Percentiles rank a stretch among this genome's conserved stretches.
These are phyloP conservation scores for Cytidiella melzeri DNA, from an alignment of 768 basidiomycete species.

Conservation along the genomic window DNA sequence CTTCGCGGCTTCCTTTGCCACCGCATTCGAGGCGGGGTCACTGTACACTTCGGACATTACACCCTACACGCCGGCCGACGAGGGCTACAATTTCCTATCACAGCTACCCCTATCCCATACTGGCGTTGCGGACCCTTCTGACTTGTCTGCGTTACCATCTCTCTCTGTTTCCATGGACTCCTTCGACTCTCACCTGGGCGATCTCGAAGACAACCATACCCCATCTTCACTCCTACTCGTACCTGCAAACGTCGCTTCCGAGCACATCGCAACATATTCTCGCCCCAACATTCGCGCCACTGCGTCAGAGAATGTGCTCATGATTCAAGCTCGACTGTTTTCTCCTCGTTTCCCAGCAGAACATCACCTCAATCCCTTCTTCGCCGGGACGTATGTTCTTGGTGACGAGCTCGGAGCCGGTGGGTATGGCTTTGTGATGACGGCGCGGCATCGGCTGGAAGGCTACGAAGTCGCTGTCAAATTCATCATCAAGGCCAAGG, in stretches of 20 bases:
- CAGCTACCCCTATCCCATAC: constrained; percentile 5
- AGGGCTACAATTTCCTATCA: constrained; percentile 14
- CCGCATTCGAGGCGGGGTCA: constrained; percentile 10
- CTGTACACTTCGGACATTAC: constrained; percentile 13
- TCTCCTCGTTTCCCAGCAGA: constrained; percentile 53
- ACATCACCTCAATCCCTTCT: constrained; percentile 55
- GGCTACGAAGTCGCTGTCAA: constrained; percentile 84
- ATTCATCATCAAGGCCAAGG: constrained; percentile 80
- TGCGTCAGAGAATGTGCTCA: constrained; percentile 8
- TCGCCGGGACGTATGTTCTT: constrained; percentile 54
- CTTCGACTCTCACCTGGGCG: constrained; percentile 5
- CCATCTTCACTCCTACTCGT: constrained; percentile 14
- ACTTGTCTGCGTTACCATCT: constrained; percentile 10
- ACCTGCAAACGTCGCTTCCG: not conserved
- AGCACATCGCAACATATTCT: not conserved
- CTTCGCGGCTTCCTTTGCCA: constrained; percentile 17
- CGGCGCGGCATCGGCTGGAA: constrained; percentile 57
- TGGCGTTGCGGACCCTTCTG: not conserved
- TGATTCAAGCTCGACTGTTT: constrained; percentile 26
- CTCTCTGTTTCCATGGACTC: constrained; percentile 16
- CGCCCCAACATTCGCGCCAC: not conserved
- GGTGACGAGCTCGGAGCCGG: constrained; percentile 83
- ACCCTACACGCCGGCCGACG: constrained; percentile 17
- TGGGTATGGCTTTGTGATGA: constrained; percentile 94
- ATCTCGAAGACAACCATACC: constrained; percentile 11